phyloP scores from a whole-genome alignment of 1,139 yeast genomes.

The Sugiyamaella japonica region DNA sequence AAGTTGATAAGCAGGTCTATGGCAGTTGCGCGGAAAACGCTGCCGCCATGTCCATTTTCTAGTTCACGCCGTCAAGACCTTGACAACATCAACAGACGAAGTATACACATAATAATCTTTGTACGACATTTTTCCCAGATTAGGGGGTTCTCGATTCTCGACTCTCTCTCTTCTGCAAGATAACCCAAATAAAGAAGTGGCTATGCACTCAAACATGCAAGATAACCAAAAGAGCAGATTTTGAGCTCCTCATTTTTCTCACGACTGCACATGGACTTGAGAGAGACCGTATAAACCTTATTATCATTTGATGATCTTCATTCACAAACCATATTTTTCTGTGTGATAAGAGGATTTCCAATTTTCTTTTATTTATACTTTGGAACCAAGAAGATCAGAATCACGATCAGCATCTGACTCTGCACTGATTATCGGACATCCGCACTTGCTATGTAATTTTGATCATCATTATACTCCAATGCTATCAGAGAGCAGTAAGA shows the following conservation, averaged over 20 bases:
- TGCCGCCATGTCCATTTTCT: too few relatives aligned
- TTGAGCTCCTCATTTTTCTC: slow-evolving; percentile 1
- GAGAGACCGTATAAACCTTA: not conserved
- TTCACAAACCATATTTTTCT: not conserved
- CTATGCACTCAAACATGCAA: not conserved
- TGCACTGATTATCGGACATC: not conserved
- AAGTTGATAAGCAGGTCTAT: not conserved
- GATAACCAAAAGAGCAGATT: not conserved
- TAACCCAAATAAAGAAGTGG: not conserved
- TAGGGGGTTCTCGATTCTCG: not conserved
- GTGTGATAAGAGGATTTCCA: not conserved
- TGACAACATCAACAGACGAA: too few relatives aligned
- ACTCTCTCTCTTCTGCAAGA: not conserved
- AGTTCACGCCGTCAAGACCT: too few relatives aligned
- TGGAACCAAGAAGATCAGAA: not conserved
- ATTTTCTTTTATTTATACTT: not conserved
- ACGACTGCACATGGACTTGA: not conserved
- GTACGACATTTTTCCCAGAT: not conserved
- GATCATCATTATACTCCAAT: not conserved
- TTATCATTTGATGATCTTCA: not conserved
- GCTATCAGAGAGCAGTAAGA: not conserved
- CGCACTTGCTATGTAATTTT: not conserved
- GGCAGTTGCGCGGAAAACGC: not conserved
- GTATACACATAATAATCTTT: too few relatives aligned
- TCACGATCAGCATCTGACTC: not conserved